Evolutionary conservation across 768 basidiomycete genomes (phyloP).

Genomic region (Rhodocollybia butyracea): DNA sequence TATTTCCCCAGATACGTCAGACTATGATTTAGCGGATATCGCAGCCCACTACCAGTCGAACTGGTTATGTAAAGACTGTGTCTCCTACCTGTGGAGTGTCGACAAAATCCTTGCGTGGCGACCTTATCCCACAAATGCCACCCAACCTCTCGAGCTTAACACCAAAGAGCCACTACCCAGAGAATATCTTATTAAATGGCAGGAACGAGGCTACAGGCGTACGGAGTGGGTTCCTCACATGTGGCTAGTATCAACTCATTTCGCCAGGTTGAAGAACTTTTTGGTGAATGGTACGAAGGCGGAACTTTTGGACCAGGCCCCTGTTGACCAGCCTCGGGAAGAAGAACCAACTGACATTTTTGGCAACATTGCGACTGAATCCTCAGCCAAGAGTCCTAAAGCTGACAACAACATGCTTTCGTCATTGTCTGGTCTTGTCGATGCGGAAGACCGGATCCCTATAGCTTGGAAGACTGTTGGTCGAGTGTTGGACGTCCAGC

Average conservation of each 20-base stretch:
- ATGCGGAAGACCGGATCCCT: conserved; percentile 77
- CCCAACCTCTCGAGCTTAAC: conserved; percentile 49
- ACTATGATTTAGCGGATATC: conserved; percentile 36
- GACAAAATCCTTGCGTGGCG: conserved; percentile 94
- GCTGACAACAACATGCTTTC: conserved; percentile 17
- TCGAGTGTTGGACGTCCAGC: conserved; percentile 77
- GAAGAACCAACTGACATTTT: conserved; percentile 40
- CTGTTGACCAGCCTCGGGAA: conserved; percentile 26
- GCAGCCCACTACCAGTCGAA: conserved; percentile 59
- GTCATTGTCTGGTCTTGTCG: conserved; percentile 38
- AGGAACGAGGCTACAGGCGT: conserved; percentile 70
- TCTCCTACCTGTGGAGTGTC: conserved; percentile 61
- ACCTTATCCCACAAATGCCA: conserved; percentile 65
- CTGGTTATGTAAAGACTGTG: conserved; percentile 80
- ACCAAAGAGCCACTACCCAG: conserved; percentile 68
- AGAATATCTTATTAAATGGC: conserved; percentile 94
- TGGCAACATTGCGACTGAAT: conserved; percentile 33
- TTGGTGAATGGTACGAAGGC: conserved; percentile 65
- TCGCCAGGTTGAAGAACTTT: conserved; percentile 75
- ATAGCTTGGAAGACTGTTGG: conserved; percentile 86
- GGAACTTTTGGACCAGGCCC: conserved; percentile 52
- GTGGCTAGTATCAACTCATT: conserved; percentile 75
- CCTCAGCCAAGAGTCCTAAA: conserved; percentile 22
- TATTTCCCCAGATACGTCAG: conserved; percentile 26
- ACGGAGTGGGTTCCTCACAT: conserved; percentile 88